These are phyloP conservation scores for Agaricus blazei DNA, from an alignment of 768 basidiomycete species.

Conservation along the genomic window DNA sequence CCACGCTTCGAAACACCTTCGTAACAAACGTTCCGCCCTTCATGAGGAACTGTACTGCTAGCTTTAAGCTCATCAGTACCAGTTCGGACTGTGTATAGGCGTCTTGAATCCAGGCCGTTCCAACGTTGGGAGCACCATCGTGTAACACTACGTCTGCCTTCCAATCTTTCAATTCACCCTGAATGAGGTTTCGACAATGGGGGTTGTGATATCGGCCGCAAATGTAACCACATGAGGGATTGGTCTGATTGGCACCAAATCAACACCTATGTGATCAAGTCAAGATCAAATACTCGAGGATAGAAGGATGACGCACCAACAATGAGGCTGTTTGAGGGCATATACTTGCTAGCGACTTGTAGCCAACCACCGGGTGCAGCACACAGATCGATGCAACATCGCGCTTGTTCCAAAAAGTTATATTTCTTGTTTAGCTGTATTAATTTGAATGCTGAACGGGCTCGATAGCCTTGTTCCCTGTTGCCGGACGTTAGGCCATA, in stretches of 20 bases:
- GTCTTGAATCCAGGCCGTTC: constrained; percentile 98
- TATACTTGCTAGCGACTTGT: constrained; percentile 96
- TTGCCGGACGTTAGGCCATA: constrained; percentile 10
- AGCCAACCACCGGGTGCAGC: constrained; percentile 99
- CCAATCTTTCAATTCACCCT: constrained; percentile 93
- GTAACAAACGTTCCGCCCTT: constrained; percentile 97
- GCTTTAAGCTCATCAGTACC: constrained; percentile 90
- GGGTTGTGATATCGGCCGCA: constrained; percentile 90
- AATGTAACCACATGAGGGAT: constrained; percentile 92
- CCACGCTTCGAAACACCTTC: constrained; percentile 96
- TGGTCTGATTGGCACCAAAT: constrained; percentile 93
- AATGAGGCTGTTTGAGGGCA: constrained; percentile 90
- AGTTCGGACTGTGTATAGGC: constrained; percentile 96
- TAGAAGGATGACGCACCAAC: constrained; percentile 53
- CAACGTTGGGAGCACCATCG: constrained; percentile 99
- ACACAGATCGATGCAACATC: constrained; percentile 96
- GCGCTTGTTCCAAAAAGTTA: constrained; percentile 79
- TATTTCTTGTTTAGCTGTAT: constrained; percentile 99
- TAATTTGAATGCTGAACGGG: constrained; percentile 98
- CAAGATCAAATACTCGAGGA: not conserved
- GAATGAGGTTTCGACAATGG: constrained; percentile 83
- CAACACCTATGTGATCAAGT: constrained; percentile 60
- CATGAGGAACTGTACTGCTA: constrained; percentile 89
- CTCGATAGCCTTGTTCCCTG: constrained; percentile 98
- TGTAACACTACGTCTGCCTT: constrained; percentile 98